Percentiles rank a stretch among this genome's conserved stretches.
These are phyloP conservation scores for Pichia scutulata DNA, from an alignment of 805 yeast genomes.

Conservation along the genomic window DNA sequence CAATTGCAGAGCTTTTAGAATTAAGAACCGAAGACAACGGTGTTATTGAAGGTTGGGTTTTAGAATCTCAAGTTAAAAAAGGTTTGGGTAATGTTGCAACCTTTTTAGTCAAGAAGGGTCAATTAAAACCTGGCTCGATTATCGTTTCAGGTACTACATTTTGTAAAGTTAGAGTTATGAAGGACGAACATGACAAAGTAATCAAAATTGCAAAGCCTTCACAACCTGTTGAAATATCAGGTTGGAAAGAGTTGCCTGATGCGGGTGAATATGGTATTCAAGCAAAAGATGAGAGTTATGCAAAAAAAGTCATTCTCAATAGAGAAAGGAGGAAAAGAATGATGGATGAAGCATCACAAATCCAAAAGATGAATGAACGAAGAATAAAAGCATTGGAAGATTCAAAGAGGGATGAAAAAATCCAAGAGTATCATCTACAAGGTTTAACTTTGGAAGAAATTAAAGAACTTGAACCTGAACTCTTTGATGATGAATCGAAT, in stretches of 20 bases:
- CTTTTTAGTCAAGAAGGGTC: constrained; percentile 72
- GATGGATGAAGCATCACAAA: constrained; percentile 51
- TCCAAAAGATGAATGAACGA: constrained; percentile 63
- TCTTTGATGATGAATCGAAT: constrained; percentile 26
- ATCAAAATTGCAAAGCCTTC: constrained; percentile 73
- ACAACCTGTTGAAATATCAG: constrained; percentile 82
- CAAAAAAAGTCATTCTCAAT: constrained; percentile 66
- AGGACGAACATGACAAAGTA: constrained; percentile 61
- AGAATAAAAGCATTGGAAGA: constrained; percentile 49
- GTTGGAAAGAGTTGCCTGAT: constrained; percentile 90
- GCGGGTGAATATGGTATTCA: constrained; percentile 83
- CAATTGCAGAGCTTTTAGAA: constrained; percentile 79
- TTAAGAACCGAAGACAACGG: constrained; percentile 52
- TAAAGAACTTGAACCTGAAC: constrained; percentile 27
- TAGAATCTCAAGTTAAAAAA: constrained; percentile 76
- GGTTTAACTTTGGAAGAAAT: constrained; percentile 51
- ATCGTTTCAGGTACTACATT: constrained; percentile 82
- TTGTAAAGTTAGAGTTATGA: constrained; percentile 75
- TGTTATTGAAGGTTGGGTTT: constrained; percentile 74
- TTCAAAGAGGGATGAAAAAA: constrained; percentile 42
- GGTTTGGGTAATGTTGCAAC: constrained; percentile 86
- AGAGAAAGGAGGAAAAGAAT: constrained; percentile 47
- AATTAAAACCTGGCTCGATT: constrained; percentile 59
- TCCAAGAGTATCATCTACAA: constrained; percentile 49
- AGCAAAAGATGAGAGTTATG: constrained; percentile 64